Evolutionary conservation across 306 rosid species (phyloP).

Genomic region (Ormosia semicastrata): DNA sequence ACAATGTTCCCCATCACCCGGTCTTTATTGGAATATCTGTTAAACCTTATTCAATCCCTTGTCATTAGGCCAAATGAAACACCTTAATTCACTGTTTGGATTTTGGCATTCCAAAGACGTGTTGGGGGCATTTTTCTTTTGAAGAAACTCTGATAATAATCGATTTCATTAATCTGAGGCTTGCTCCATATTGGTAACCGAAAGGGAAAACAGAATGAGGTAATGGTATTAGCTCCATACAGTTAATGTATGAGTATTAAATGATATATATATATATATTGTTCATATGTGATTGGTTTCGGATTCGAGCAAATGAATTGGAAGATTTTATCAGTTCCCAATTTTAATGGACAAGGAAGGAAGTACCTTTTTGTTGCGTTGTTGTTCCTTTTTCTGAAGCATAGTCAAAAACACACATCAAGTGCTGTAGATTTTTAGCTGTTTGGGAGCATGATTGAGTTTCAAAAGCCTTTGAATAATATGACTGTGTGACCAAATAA

Average conservation of each 20-base stretch:
- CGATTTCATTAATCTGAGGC: not conserved
- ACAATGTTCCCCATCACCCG: not conserved
- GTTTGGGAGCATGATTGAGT: slow-evolving; percentile 46
- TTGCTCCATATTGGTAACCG: not conserved
- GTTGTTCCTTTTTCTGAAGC: slow-evolving; percentile 42
- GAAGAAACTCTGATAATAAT: not conserved
- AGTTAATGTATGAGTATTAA: not conserved
- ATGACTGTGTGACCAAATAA: slow-evolving; percentile 54
- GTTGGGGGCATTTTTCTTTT: not conserved
- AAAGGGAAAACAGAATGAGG: not conserved
- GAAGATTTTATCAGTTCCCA: slow-evolving; percentile 2
- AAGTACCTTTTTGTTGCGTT: slow-evolving; percentile 41
- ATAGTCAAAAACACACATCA: slow-evolving; percentile 54
- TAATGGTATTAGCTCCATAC: not conserved
- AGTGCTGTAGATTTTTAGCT: slow-evolving; percentile 43
- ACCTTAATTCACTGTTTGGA: not conserved
- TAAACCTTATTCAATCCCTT: not conserved
- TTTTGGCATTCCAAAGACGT: not conserved
- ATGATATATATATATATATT: not conserved
- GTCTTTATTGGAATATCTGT: not conserved
- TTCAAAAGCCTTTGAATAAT: slow-evolving; percentile 34
- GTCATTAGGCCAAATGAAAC: not conserved
- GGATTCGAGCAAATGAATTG: not conserved
- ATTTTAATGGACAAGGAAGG: slow-evolving; percentile 32
- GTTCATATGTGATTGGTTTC: not conserved